Evolutionary conservation across 768 basidiomycete species (phyloP).

Genomic region (Panellus pusillus): DNA sequence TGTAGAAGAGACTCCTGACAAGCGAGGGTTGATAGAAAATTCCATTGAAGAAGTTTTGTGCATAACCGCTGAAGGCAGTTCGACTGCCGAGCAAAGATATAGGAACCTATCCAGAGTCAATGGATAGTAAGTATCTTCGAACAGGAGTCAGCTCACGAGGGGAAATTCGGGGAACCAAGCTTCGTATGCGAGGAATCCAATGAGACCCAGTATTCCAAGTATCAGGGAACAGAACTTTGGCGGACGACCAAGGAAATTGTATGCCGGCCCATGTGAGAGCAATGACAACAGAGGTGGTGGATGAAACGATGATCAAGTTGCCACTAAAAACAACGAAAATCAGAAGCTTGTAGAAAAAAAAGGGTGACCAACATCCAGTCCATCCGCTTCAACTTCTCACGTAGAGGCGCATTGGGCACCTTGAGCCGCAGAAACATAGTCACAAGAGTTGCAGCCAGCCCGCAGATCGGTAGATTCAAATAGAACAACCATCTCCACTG

Average conservation of each 20-base stretch:
- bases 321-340: no score
- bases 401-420: constrained; percentile 24
- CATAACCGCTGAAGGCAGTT: constrained; percentile 23
- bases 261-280: constrained; percentile 52
- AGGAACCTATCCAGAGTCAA: background rate
- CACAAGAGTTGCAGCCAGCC: background rate
- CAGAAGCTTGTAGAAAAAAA: background rate
- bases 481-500: constrained; percentile 44
- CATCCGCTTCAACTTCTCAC: constrained; percentile 29
- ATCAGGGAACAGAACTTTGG: constrained; percentile 39
- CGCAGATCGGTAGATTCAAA: background rate
- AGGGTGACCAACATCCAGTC: constrained; percentile 34
- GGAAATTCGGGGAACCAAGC: background rate
- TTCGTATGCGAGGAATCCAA: constrained; percentile 42
- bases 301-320: constrained; percentile 3
- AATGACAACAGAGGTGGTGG: constrained; percentile 36
- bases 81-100: constrained; percentile 10
- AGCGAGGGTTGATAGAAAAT: constrained; percentile 17
- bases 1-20: constrained; percentile 12
- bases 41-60: constrained; percentile 27
- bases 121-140: background rate
- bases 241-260: constrained; percentile 41
- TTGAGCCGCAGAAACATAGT: constrained; percentile 3
- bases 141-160: background rate
- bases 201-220: constrained; percentile 40